A percentile compares a stretch with the other conserved stretches of the same genome.
phyloP scores from a whole-genome alignment of 192 early-diverging fungal genomes.

The Helicostylum pulchrum region DNA sequence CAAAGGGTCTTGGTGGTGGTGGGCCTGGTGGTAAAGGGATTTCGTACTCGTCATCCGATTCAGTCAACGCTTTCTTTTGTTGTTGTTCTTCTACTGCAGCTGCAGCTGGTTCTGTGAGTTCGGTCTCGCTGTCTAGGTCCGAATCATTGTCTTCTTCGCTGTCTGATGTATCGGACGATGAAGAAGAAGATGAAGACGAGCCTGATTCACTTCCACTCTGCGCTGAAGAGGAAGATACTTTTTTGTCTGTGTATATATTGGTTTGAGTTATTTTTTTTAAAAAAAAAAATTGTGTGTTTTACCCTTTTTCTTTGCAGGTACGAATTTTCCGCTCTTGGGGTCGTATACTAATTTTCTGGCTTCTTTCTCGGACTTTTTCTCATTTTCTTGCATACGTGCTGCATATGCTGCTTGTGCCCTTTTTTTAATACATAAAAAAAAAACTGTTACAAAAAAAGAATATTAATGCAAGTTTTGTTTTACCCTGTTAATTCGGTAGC shows the following conservation, averaged over 20 bases:
- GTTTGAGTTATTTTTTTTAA: neutral
- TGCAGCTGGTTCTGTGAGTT: neutral
- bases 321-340: slow-evolving; percentile 32
- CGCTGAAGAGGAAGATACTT: neutral
- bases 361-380: slow-evolving; percentile 12
- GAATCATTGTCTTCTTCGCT: slow-evolving; percentile 16
- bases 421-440: neutral
- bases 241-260: neutral
- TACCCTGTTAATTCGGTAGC: slow-evolving; percentile 20
- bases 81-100: slow-evolving; percentile 6
- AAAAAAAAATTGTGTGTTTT: no score
- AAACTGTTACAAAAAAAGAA: neutral
- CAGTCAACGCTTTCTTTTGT: slow-evolving; percentile 4
- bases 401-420: slow-evolving; percentile 24
- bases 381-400: slow-evolving; percentile 15
- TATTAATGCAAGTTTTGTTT: neutral
- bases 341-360: slow-evolving; percentile 35
- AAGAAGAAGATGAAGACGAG: slow-evolving; percentile 5
- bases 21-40: slow-evolving; percentile 39
- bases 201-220: slow-evolving; percentile 4
- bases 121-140: slow-evolving; percentile 4
- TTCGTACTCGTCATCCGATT: slow-evolving; percentile 30
- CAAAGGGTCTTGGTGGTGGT: slow-evolving; percentile 41
- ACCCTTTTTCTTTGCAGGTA: slow-evolving; percentile 28
- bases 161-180: neutral